A percentile compares a stretch with the other conserved stretches of the same genome.
phyloP scores from a whole-genome alignment of 352 stramenopile species.

The Phytophthora citrophthora region DNA sequence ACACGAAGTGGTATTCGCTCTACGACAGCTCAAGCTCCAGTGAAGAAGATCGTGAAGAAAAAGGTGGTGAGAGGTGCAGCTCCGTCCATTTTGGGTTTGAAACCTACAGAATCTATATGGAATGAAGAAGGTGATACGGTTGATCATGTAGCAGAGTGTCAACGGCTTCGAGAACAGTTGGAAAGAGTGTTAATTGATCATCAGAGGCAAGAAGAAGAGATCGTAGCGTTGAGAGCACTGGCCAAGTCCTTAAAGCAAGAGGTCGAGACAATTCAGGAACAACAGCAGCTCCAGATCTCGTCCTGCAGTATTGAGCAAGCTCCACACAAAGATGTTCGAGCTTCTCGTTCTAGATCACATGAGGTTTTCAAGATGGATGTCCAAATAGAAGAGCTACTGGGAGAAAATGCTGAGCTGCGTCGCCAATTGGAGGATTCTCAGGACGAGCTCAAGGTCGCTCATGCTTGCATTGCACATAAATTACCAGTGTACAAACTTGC shows the following conservation, averaged over 20 bases:
- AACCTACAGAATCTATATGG: constrained; percentile 1
- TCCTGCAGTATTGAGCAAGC: not conserved
- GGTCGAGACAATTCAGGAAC: constrained; percentile 50
- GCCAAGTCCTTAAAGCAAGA: constrained; percentile 63
- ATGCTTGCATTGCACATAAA: constrained; percentile 25
- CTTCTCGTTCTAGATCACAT: constrained; percentile 12
- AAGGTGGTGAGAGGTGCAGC: not conserved
- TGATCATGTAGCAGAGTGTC: constrained; percentile 40
- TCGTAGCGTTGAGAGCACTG: constrained; percentile 60
- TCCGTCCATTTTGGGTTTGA: constrained; percentile 15
- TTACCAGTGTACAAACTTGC: constrained; percentile 38
- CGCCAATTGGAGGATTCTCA: constrained; percentile 27
- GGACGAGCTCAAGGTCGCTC: constrained; percentile 13
- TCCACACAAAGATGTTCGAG: not conserved
- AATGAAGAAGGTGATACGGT: constrained; percentile 3
- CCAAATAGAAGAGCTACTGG: constrained; percentile 47
- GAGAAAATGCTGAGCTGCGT: constrained; percentile 44
- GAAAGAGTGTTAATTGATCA: constrained; percentile 52
- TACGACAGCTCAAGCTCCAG: not conserved
- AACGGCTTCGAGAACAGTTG: constrained; percentile 53
- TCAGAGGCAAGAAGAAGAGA: constrained; percentile 64
- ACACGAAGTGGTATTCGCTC: not conserved
- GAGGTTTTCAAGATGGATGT: constrained; percentile 63
- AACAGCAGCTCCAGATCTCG: constrained; percentile 10
- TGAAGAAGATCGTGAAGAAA: constrained; percentile 26